These are phyloP conservation scores for Scleromitrula shiraiana DNA, from an alignment of 2,329 filamentous ascomycete species.

Conservation along the genomic window DNA sequence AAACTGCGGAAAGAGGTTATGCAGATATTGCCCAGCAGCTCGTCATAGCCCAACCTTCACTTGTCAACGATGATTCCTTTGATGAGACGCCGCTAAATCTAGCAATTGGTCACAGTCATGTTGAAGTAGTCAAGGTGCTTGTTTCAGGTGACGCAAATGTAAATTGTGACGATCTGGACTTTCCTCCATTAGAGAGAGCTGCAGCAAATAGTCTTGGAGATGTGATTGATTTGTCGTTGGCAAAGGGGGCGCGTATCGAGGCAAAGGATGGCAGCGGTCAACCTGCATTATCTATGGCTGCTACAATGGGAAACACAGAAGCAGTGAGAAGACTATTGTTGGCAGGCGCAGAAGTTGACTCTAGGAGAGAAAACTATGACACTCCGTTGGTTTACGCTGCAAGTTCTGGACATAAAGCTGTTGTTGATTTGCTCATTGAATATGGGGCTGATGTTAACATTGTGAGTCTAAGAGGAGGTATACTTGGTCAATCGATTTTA, in stretches of 20 bases:
- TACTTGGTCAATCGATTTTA: not conserved
- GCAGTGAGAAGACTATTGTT: not conserved
- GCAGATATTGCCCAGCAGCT: not conserved
- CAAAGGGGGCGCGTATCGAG: not conserved
- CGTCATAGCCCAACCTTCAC: not conserved
- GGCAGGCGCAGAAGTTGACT: slow-evolving; percentile 1
- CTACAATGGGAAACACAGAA: not conserved
- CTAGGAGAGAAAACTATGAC: not conserved
- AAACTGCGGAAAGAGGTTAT: not conserved
- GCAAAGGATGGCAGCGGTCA: not conserved
- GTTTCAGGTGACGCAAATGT: not conserved
- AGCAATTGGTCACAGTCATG: not conserved
- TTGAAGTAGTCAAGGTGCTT: not conserved
- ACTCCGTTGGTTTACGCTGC: not conserved
- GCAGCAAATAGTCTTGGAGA: not conserved
- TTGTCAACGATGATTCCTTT: not conserved
- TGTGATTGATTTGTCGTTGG: not conserved
- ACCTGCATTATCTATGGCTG: not conserved
- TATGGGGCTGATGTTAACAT: not conserved
- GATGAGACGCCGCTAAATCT: not conserved
- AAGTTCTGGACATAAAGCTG: not conserved
- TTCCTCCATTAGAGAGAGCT: not conserved
- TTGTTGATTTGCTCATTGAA: not conserved
- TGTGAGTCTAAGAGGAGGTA: not conserved
- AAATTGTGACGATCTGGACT: not conserved